Evolutionary conservation across 192 early-diverging fungal species (phyloP), one percentile per base, ranked within the genome.

Genomic region (Podila epicladia): DNA sequence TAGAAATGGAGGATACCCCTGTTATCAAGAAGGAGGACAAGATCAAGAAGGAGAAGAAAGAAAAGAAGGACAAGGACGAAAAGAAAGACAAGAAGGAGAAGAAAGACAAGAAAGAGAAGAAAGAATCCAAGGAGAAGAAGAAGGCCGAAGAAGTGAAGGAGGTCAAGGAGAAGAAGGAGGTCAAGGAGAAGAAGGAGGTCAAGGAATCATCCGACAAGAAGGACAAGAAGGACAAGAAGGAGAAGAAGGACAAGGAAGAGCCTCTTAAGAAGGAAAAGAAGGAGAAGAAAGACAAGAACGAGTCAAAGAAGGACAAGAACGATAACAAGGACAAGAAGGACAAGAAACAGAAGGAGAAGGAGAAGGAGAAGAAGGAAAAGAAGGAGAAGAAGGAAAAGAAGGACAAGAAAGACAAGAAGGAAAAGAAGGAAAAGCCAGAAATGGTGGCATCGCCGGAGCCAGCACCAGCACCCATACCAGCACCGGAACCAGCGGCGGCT

Each of bases 401-500:
- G 6, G 62, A 83, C 41, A 73, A 69, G 58, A 77, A 69, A 0
- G 79, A 85, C 35, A 74, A 83, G 55, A 73, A 77, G 55, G 64
- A 84, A 5, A 64, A 33, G 41, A 76, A 69, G 59, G 62, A 51
- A 15, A 38, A 49, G 49, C 31, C 82, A 45, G 66, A 57, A 57
- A 60, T 29, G 74, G 59, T 35, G 58, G 64, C 45, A 37, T 55
- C 64, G 20, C 6, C 48, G 32, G 13, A 35, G 45, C 26, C 72
- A 9, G 58, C 58, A 48, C 49, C 64, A 13, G 29, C 61, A 33
- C 59, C 71, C 29, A 45, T 74, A 26, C 35, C 71, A 35, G 22
- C 76, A 35, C 31, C 55, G 50, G 32, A 26, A 31, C 48, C 41
- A 64, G 49, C 38, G 71, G 55, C 35, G 2, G n/a, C 24, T 31